Evolutionary conservation across 2,329 filamentous ascomycete species (phyloP), one percentile per base, ranked within the genome.

Genomic region (Clonostachys rosea): DNA sequence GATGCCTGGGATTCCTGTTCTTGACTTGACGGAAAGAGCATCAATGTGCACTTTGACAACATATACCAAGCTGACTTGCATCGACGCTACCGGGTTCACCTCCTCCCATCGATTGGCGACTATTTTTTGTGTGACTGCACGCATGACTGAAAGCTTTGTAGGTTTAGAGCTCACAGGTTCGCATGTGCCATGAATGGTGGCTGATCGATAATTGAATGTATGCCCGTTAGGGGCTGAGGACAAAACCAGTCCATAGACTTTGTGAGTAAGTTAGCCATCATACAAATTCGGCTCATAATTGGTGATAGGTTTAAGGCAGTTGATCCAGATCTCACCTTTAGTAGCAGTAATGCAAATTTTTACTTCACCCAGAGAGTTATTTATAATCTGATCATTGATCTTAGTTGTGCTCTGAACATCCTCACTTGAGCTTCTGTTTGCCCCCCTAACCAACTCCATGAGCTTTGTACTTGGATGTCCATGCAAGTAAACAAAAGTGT

Each of bases 21-120:
- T 14, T 12, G n/a, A 18, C 17, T 42, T 42, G 18, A 42, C 40
- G 8, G 40, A 42, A 18, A 42, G 20, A 30, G 18, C 33, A 30
- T 42, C 40, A 8, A 42, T 42, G 40, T 30, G 40, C 3, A 42
- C 40, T 7, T 30, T n/a, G 14, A 42, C 17, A 13, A 42, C 40
- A 30, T 42, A 42, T 7, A 42, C 40, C 18, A 42, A 30, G 11
- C 40, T 42, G 11, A 42, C 40, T 16, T 42, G 40, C 18, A 42
- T 24, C 10, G 40, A 42, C 16, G 40, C 40, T n/a, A 42, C 40
- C 7, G 40, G 40, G 17, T 42, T 42, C 18, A 42, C 40, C 16
- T 42, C 40, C n/a, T 42, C 40, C 40, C 40, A 42, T 18, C 40
- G 40, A 30, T 42, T 42, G 40, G 40, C n/a, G 17, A 42, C 40